These are phyloP conservation scores for Penicillium manginii DNA, from an alignment of 495 filamentous ascomycete genomes.

Conservation along the genomic window DNA sequence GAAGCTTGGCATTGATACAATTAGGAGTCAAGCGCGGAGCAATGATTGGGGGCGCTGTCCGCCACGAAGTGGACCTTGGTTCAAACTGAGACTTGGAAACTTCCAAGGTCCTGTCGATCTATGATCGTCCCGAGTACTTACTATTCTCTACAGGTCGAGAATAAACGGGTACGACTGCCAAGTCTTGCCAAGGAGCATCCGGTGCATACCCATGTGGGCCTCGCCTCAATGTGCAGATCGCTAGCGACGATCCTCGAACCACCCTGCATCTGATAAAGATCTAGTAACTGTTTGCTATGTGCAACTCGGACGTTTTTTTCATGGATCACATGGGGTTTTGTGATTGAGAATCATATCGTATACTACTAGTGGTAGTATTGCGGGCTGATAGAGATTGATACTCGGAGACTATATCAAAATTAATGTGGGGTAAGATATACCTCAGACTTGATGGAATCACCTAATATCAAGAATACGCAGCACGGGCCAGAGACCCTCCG, in stretches of 20 bases:
- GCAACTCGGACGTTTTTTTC: no score
- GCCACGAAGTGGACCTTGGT: neutral
- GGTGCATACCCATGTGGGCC: constrained; percentile 1
- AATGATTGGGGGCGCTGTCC: neutral
- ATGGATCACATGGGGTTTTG: no score
- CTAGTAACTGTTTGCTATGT: neutral
- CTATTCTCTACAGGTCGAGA: neutral
- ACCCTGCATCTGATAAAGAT: neutral
- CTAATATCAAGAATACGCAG: neutral
- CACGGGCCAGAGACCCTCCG: neutral
- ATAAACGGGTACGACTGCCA: neutral
- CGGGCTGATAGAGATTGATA: neutral
- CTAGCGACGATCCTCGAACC: constrained; percentile 4
- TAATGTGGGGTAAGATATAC: neutral
- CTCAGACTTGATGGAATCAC: neutral
- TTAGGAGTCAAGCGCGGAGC: neutral
- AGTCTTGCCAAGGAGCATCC: constrained; percentile 5
- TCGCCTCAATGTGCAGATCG: constrained; percentile 2
- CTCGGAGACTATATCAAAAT: neutral
- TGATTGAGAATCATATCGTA: no score
- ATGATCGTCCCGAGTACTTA: constrained; percentile 8
- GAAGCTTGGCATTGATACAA: neutral
- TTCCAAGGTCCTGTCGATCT: neutral
- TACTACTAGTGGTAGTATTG: no score
- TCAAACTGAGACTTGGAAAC: constrained; percentile 2